Evolutionary conservation across 306 rosid species (phyloP), one percentile per base, ranked within the genome.

Genomic region (Canavalia ensiformis): DNA sequence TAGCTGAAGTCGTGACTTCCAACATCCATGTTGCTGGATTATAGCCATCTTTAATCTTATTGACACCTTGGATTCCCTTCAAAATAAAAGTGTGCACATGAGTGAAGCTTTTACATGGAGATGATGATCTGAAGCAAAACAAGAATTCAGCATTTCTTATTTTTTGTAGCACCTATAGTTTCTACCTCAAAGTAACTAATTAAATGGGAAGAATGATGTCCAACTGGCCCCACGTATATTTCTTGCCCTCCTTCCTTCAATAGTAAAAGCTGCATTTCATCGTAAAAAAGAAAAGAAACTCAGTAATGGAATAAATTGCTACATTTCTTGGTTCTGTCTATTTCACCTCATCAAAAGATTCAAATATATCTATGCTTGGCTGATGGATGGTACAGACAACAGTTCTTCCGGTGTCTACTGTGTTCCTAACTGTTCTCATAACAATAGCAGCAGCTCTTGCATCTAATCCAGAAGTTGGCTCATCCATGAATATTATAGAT

Each of bases 301-400:
- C 29, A 51, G 13, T 35, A 68, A 67, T 74, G 63, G 67, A 59
- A 60, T 68, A 77, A 37, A 41, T 65, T 41, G 8, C 74, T 46
- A 5, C 10, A 39, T 54, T 46, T 49, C n/a, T 67, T 54, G 34
- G 35, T 1, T 72, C 60, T 54, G 7, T 13, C 8, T 8, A 11
- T 42, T 4, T 82, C 30, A 90, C 93, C 93, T 90, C 93, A 84
- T 90, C 93, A 42, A 88, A 90, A 64, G 93, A 86, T 63, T 90
- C 93, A 76, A 90, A 90, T 72, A 90, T 86, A 56, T 90, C 93
- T 79, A 90, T 90, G 86, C 93, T 90, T 50, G 93, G 93, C 47
- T 90, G 93, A 75, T 90, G 93, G 60, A 90, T 90, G 83, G 93
- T 90, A 83, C 93, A 90, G 9, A 88, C 93, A 62, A 90, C 93